phyloP scores from a whole-genome alignment of 2,329 filamentous ascomycete genomes.

The Gnomoniopsis smithogilvyi region DNA sequence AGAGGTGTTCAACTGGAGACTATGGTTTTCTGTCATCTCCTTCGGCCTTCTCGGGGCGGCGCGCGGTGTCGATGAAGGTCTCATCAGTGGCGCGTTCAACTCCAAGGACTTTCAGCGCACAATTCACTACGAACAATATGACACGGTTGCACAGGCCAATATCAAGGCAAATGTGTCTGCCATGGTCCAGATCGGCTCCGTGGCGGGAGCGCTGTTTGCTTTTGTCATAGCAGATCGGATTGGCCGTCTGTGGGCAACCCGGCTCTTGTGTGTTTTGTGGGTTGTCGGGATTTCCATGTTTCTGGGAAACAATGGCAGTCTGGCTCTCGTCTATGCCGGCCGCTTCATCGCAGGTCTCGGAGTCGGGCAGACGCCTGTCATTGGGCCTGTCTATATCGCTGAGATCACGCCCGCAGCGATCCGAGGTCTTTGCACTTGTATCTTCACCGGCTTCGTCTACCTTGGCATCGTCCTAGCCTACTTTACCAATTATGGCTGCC shows the following conservation, averaged over 20 bases:
- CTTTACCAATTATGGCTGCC: constrained; percentile 66
- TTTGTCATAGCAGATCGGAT: constrained; percentile 58
- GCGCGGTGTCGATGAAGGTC: constrained; percentile 75
- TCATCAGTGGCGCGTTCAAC: constrained; percentile 70
- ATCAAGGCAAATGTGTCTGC: constrained; percentile 74
- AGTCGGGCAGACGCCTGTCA: constrained; percentile 64
- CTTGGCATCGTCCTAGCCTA: constrained; percentile 76
- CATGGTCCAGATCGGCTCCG: constrained; percentile 79
- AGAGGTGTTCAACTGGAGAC: constrained; percentile 71
- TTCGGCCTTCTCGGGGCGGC: constrained; percentile 76
- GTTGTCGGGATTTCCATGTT: constrained; percentile 57
- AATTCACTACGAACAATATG: constrained; percentile 56
- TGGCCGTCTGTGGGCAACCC: constrained; percentile 61
- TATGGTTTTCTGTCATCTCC: constrained; percentile 73
- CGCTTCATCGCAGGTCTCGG: constrained; percentile 65
- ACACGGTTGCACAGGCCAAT: constrained; percentile 54
- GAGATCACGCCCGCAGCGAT: constrained; percentile 68
- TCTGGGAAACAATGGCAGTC: constrained; percentile 50
- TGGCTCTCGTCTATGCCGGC: constrained; percentile 60
- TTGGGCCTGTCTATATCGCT: constrained; percentile 69
- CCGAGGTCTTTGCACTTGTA: constrained; percentile 70
- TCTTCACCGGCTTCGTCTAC: constrained; percentile 71
- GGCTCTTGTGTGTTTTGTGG: constrained; percentile 55
- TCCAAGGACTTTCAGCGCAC: constrained; percentile 60
- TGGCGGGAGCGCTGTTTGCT: constrained; percentile 65